Evolutionary conservation across 2,329 filamentous ascomycete genomes (phyloP), one percentile per base, ranked within the genome.

Genomic region (Alternaria sp.): DNA sequence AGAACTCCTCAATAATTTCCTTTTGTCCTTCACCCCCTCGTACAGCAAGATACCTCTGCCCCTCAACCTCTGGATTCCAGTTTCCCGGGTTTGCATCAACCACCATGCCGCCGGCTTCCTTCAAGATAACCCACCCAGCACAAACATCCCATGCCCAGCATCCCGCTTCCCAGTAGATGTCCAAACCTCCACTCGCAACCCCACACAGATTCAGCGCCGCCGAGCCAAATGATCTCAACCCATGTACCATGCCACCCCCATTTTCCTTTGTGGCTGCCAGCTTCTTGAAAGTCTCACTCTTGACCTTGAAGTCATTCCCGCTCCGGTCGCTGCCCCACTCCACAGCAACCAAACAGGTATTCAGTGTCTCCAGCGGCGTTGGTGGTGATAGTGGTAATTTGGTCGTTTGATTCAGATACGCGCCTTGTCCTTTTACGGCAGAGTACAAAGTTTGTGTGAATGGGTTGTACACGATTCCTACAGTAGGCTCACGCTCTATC

Each of bases 111-210:
- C 92, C 92, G 0, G 91, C 90, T 81, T 94, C 92, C 30, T 82
- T 81, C 27, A 94, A 80, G 62, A 94, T 89, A 59, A 89, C 88
- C 92, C 91, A 94, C 0, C 89, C 92, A 5, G 92, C 92, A 73
- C 90, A 92, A 3, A 94, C 92, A 76, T 94, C 92, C 92, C 92
- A 94, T 2, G 91, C 90, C 86, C 91, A 94, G 78, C 90, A 93
- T 0, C 92, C 92, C 38, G 90, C 91, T 80, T 94, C 92, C 92
- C 92, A 94, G 76, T 92, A 94, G 22, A 87, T 71, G 75, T 94
- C 92, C 27, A 92, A 69, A 75, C 88, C 85, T 0, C 92, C 92
- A 10, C 87, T 86, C 3, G 92, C 92, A 4, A 92, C 89, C 40
- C 84, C 85, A 59, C 90, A 92, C 18, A 94, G 78, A 76, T 94